Evolutionary conservation across 2,329 filamentous ascomycete genomes (phyloP).

Genomic region (Pseudogymnoascus sp.): DNA sequence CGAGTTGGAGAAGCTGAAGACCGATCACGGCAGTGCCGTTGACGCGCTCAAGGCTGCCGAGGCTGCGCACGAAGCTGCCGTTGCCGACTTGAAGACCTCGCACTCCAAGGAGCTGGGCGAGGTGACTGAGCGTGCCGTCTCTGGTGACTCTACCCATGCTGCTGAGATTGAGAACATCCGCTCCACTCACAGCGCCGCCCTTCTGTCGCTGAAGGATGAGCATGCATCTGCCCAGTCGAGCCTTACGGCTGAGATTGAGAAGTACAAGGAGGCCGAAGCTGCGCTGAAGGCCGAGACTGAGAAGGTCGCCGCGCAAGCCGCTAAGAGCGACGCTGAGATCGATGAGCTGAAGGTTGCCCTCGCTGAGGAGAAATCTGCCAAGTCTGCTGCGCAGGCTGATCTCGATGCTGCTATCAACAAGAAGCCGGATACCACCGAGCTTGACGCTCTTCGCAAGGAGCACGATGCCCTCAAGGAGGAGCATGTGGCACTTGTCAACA

Average conservation of each 20-base stretch:
- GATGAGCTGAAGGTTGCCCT: conserved; percentile 25
- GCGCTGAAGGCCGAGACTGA: conserved; percentile 39
- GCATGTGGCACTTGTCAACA: conserved; percentile 46
- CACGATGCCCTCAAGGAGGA: conserved; percentile 30
- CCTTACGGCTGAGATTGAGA: conserved; percentile 19
- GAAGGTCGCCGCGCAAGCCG: conserved; percentile 34
- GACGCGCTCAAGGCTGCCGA: conserved; percentile 43
- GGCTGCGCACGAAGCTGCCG: conserved; percentile 43
- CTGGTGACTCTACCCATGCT: conserved; percentile 40
- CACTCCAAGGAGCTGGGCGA: conserved; percentile 52
- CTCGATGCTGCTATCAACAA: conserved; percentile 50
- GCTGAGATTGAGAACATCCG: conserved; percentile 46
- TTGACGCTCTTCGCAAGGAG: conserved; percentile 38
- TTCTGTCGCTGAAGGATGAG: conserved; percentile 36
- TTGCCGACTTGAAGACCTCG: conserved; percentile 48
- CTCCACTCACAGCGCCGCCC: conserved; percentile 41
- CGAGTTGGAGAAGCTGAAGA: conserved; percentile 19
- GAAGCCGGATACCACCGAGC: conserved; percentile 47
- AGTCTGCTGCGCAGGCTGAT: conserved; percentile 41
- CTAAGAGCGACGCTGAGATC: conserved; percentile 21
- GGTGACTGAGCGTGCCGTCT: conserved; percentile 43
- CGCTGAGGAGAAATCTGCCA: conserved; percentile 38
- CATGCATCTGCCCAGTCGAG: conserved; percentile 33
- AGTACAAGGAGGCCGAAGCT: conserved; percentile 28
- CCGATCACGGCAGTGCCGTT: conserved; percentile 22